phyloP scores from a whole-genome alignment of 2,329 filamentous ascomycete species.

The Hypoxylon sp. region DNA sequence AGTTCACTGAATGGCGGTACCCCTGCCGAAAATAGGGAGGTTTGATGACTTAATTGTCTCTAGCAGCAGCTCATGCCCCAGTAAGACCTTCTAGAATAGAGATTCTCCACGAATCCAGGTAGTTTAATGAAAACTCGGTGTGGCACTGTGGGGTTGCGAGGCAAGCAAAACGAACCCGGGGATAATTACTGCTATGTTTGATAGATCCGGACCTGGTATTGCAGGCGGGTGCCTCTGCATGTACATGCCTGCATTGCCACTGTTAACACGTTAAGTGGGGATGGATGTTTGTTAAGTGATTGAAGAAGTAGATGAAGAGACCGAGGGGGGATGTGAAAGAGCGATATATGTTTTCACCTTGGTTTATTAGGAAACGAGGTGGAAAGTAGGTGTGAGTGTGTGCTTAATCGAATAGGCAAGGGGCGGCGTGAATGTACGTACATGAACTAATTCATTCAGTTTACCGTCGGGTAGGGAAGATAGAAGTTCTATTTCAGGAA shows the following conservation, averaged over 20 bases:
- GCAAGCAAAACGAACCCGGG: neutral
- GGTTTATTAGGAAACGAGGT: neutral
- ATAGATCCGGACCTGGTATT: neutral
- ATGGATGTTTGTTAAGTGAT: neutral
- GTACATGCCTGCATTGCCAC: neutral
- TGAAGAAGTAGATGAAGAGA: neutral
- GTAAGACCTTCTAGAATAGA: neutral
- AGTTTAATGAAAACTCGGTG: slow-evolving; percentile 9
- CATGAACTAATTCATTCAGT: neutral
- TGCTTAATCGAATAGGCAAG: neutral
- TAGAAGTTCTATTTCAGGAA: neutral
- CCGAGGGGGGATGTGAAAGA: neutral
- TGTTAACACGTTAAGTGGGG: neutral
- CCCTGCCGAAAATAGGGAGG: neutral
- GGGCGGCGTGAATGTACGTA: neutral
- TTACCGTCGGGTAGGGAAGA: neutral
- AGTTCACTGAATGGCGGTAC: neutral
- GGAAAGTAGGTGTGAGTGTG: neutral
- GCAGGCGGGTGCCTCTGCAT: neutral
- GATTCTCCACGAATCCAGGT: neutral
- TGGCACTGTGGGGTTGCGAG: neutral
- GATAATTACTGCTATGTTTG: neutral
- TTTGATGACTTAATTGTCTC: neutral
- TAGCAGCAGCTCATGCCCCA: neutral
- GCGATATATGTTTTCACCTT: neutral